phyloP scores from a whole-genome alignment of 75 land plant genomes.

The Picea sitchensis region DNA sequence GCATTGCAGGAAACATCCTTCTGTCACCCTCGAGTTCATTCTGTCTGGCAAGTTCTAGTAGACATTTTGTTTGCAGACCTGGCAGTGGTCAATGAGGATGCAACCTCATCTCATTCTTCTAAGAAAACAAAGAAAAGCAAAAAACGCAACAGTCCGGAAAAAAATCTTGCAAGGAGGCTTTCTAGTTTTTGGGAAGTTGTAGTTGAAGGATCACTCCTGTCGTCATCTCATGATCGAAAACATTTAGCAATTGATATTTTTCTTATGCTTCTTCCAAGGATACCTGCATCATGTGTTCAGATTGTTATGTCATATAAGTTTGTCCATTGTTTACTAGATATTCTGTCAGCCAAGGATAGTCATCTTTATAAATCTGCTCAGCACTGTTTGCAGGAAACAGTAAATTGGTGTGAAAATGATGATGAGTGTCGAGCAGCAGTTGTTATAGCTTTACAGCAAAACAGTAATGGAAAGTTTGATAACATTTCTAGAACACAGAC shows the following conservation, averaged over 20 bases:
- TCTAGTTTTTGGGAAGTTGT: constrained; percentile 58
- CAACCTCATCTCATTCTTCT: constrained; percentile 17
- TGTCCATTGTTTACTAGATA: constrained; percentile 79
- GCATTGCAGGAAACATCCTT: constrained; percentile 78
- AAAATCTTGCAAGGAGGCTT: constrained; percentile 40
- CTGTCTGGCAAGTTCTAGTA: constrained; percentile 72
- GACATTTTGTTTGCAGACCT: constrained; percentile 52
- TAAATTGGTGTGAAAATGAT: constrained; percentile 52
- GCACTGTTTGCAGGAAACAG: constrained; percentile 57
- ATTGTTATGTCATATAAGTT: constrained; percentile 64
- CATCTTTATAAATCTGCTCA: constrained; percentile 74
- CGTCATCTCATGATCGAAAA: constrained; percentile 94
- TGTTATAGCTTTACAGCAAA: constrained; percentile 63
- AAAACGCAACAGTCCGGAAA: constrained; percentile 38
- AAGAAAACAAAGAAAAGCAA: constrained; percentile 64
- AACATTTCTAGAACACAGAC: constrained; percentile 51
- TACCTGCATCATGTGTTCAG: constrained; percentile 50
- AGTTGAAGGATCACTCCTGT: constrained; percentile 73
- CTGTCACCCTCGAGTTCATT: constrained; percentile 90
- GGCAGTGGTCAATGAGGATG: constrained; percentile 19
- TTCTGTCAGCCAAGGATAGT: constrained; percentile 61
- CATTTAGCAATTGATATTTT: constrained; percentile 81
- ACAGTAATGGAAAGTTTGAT: constrained; percentile 84
- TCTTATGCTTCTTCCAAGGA: constrained; percentile 61
- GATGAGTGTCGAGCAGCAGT: constrained; percentile 48